Evolutionary conservation across 2,329 filamentous ascomycete species (phyloP).

Genomic region (Ustulina deusta): DNA sequence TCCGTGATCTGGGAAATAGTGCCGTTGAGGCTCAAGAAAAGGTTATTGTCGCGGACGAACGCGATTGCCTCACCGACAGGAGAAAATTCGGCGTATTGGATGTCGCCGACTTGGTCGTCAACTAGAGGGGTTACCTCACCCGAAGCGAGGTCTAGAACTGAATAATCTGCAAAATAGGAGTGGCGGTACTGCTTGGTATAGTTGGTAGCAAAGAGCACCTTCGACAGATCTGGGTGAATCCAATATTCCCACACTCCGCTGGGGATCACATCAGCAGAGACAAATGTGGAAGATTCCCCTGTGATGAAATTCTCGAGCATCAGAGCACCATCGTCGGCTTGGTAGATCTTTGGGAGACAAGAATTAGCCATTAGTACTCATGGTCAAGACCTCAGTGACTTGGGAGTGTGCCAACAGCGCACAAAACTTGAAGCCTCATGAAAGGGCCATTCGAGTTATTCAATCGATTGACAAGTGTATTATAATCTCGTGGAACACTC

Average conservation of each 20-base stretch:
- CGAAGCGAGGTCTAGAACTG: slow-evolving; percentile 70
- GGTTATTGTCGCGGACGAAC: slow-evolving; percentile 75
- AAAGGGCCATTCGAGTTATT: not conserved
- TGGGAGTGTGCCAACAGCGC: not conserved
- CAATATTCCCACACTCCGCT: slow-evolving; percentile 67
- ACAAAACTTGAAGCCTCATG: not conserved
- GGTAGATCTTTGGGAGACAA: slow-evolving; percentile 57
- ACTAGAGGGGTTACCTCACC: slow-evolving; percentile 67
- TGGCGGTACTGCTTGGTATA: slow-evolving; percentile 76
- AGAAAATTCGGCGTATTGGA: slow-evolving; percentile 74
- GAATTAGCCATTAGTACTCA: slow-evolving; percentile 18
- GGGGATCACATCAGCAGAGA: slow-evolving; percentile 69
- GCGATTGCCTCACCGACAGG: slow-evolving; percentile 70
- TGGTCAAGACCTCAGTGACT: not conserved
- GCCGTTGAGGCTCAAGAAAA: slow-evolving; percentile 69
- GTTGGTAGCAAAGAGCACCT: slow-evolving; percentile 72
- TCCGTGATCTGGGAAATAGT: slow-evolving; percentile 67
- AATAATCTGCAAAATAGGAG: slow-evolving; percentile 76
- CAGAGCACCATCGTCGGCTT: slow-evolving; percentile 63
- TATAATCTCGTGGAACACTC: slow-evolving; percentile 3
- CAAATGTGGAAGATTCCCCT: slow-evolving; percentile 66
- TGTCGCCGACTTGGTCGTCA: slow-evolving; percentile 70
- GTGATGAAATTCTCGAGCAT: slow-evolving; percentile 72
- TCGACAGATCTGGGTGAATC: slow-evolving; percentile 69
- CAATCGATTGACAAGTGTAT: not conserved